Evolutionary conservation across 345 rosid genomes (phyloP).

Genomic region (Gossypium mustelinum): DNA sequence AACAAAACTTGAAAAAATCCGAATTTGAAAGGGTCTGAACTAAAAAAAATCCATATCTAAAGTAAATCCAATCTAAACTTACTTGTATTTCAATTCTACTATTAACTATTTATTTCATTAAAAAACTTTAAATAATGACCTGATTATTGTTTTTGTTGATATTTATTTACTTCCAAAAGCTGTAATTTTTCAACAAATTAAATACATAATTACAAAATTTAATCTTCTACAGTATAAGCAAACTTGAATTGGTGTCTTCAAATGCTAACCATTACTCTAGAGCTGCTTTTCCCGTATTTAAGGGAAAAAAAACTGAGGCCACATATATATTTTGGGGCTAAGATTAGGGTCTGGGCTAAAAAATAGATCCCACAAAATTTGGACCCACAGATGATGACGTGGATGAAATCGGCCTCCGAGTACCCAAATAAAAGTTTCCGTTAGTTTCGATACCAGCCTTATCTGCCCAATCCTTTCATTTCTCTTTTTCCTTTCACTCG

Average conservation of each 20-base stretch:
- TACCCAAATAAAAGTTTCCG: slow-evolving; percentile 6
- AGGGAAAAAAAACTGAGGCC: background rate
- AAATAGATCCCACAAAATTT: background rate
- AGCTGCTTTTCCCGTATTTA: no score
- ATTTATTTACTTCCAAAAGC: no score
- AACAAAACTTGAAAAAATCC: fast-evolving
- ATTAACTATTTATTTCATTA: no score
- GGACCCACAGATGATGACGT: background rate
- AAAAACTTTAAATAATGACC: no score
- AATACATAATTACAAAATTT: no score
- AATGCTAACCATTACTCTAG: no score
- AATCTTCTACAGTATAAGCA: slow-evolving; percentile 20
- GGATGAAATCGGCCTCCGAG: background rate
- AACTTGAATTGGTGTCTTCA: no score
- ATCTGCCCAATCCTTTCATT: slow-evolving; percentile 16
- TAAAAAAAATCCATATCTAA: no score
- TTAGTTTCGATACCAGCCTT: slow-evolving; percentile 13
- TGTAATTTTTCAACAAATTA: no score
- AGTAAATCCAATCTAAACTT: no score
- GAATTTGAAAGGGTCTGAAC: fast-evolving
- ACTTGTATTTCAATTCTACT: no score
- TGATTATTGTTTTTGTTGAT: no score
- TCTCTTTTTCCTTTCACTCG: slow-evolving; percentile 4
- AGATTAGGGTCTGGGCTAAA: background rate
- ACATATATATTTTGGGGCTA: background rate